Evolutionary conservation across 805 yeast species (phyloP).

Genomic region (Saturnispora zaruensis): DNA sequence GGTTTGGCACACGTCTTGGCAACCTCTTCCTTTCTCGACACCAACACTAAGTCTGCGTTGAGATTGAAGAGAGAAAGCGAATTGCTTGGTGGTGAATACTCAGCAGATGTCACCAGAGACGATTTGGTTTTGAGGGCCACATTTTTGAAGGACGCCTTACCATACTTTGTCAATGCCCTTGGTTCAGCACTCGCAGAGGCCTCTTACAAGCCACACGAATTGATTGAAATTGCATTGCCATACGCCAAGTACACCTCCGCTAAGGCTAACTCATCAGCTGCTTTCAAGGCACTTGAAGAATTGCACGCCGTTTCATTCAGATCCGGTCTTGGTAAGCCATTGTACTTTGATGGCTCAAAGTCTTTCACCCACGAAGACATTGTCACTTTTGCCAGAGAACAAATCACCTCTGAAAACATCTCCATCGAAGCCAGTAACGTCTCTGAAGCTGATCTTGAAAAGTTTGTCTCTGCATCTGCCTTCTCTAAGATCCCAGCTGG

Average conservation of each 20-base stretch:
- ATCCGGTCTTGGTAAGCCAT: constrained; percentile 78
- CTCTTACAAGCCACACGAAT: constrained; percentile 75
- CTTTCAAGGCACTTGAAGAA: constrained; percentile 61
- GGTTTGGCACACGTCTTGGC: constrained; percentile 84
- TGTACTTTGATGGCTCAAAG: constrained; percentile 59
- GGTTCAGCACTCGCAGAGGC: constrained; percentile 67
- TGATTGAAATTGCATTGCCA: constrained; percentile 74
- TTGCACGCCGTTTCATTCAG: constrained; percentile 78
- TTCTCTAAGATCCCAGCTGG: constrained; percentile 59
- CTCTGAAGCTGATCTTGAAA: constrained; percentile 55
- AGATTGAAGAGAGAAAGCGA: constrained; percentile 93
- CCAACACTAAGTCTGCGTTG: constrained; percentile 74
- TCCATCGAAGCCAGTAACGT: constrained; percentile 70
- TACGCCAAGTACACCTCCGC: constrained; percentile 57
- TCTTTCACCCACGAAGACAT: constrained; percentile 56
- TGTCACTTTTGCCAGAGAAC: constrained; percentile 54
- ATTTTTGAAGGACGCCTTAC: constrained; percentile 81
- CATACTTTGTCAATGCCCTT: constrained; percentile 81
- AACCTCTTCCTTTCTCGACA: constrained; percentile 77
- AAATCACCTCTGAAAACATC: constrained; percentile 63
- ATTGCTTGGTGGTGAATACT: constrained; percentile 78
- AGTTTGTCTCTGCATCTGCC: constrained; percentile 58
- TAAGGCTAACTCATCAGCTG: constrained; percentile 43
- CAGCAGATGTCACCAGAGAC: constrained; percentile 72
- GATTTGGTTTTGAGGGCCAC: constrained; percentile 68